These are phyloP conservation scores for Boletus sp. DNA, from an alignment of 768 basidiomycete genomes.

Conservation along the genomic window DNA sequence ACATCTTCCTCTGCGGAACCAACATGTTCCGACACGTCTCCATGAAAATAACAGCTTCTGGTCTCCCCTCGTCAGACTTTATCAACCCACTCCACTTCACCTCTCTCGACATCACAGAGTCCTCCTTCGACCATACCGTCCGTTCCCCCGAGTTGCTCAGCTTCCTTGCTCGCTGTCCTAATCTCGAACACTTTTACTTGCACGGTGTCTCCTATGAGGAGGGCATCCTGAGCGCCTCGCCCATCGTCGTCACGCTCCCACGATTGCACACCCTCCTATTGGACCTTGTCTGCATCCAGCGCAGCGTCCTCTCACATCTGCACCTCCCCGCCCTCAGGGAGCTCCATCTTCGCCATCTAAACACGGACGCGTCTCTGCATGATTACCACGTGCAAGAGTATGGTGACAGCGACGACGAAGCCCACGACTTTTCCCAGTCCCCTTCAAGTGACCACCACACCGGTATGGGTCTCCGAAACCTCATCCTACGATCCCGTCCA, in stretches of 20 bases:
- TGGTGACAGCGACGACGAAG: slow-evolving; percentile 76
- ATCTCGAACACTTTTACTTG: slow-evolving; percentile 56
- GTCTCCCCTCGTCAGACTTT: slow-evolving; percentile 44
- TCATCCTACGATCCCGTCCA: slow-evolving; percentile 59
- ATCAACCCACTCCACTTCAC: slow-evolving; percentile 54
- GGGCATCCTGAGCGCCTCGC: slow-evolving; percentile 23
- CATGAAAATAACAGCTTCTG: slow-evolving; percentile 48
- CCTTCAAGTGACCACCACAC: slow-evolving; percentile 75
- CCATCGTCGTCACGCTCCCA: slow-evolving; percentile 51
- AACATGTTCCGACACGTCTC: slow-evolving; percentile 36
- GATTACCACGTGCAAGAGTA: slow-evolving; percentile 42
- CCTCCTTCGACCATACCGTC: slow-evolving; percentile 36
- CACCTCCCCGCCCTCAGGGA: slow-evolving; percentile 55
- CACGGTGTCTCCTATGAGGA: slow-evolving; percentile 52
- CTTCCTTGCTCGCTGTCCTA: slow-evolving; percentile 60
- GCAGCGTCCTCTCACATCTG: slow-evolving; percentile 63
- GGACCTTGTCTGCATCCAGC: slow-evolving; percentile 57
- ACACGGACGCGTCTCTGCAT: slow-evolving; percentile 48
- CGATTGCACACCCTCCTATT: slow-evolving; percentile 56
- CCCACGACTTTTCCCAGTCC: slow-evolving; percentile 69
- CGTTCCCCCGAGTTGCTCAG: slow-evolving; percentile 50
- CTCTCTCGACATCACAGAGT: slow-evolving; percentile 55
- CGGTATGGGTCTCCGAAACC: slow-evolving; percentile 71
- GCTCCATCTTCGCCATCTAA: slow-evolving; percentile 64
- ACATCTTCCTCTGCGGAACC: slow-evolving; percentile 32